These are phyloP conservation scores for Stenocarpella maydis DNA, from an alignment of 2,329 filamentous ascomycete species.

Conservation along the genomic window DNA sequence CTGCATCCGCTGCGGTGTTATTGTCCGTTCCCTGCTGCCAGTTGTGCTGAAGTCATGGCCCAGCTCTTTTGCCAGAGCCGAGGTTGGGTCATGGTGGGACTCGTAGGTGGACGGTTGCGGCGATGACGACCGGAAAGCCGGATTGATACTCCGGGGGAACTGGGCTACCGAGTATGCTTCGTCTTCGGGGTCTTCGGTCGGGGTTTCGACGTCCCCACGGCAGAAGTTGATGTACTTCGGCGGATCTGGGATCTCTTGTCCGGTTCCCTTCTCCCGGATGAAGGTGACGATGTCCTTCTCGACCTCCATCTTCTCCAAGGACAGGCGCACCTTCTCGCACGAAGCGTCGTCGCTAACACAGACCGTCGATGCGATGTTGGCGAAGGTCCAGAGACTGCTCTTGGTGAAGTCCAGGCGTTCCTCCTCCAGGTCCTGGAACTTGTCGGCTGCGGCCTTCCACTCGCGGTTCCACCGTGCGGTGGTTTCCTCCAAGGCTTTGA, in stretches of 20 bases:
- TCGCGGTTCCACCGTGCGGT: constrained; percentile 96
- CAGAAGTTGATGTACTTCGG: constrained; percentile 99
- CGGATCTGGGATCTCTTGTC: constrained; percentile 95
- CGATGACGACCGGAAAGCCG: constrained; percentile 93
- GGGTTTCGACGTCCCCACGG: constrained; percentile 84
- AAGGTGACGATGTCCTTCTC: constrained; percentile 92
- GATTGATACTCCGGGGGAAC: constrained; percentile 94
- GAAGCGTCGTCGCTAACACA: constrained; percentile 97
- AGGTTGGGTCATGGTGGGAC: constrained; percentile 88
- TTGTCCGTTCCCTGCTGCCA: constrained; percentile 57
- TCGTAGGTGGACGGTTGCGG: constrained; percentile 93
- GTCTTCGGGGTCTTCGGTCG: constrained; percentile 80
- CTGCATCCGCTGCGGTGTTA: constrained; percentile 60
- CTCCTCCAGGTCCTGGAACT: constrained; percentile 98
- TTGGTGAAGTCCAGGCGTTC: constrained; percentile 97
- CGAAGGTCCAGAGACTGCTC: constrained; percentile 97
- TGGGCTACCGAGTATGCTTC: constrained; percentile 94
- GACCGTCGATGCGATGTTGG: constrained; percentile 95
- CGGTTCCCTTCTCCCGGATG: constrained; percentile 88
- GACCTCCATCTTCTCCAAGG: constrained; percentile 94
- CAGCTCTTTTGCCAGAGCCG: constrained; percentile 74
- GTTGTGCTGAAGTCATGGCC: constrained; percentile 61
- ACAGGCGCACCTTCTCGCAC: constrained; percentile 94
- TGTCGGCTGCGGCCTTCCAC: constrained; percentile 97
- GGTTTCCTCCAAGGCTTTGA: constrained; percentile 94